Evolutionary conservation across 2,329 filamentous ascomycete genomes (phyloP), one percentile per base, ranked within the genome.

Genomic region (Pseudocercospora vitis): DNA sequence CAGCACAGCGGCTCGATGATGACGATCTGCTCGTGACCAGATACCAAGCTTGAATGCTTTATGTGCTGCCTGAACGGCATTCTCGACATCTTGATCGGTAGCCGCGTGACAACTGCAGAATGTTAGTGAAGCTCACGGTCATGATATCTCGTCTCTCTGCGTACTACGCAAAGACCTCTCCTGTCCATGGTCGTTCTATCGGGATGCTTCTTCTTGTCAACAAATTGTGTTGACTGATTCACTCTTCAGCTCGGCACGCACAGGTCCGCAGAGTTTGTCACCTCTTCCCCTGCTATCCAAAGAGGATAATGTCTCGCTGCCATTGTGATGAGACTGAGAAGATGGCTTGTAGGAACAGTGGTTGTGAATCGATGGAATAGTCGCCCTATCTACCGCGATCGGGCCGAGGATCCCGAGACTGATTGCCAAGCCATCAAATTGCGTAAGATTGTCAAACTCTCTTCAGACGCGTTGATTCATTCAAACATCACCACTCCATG

Each of bases 51-150:
- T 81, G 68, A 91, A 83, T 2, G 87, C 87, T 58, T 78, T 77
- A 45, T 85, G 80, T 26, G 87, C 88, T 1, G 86, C 82, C 19
- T 78, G 73, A n/a, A 91, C 87, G 9, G 88, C 87, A 4, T 70
- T 72, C 68, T 90, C 84, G 53, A 91, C 81, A 72, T 91, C 87
- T 19, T 81, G 77, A 1, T 76, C 71, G 1, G 80, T 79, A 4
- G 86, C 88, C 9, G 87, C 85, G 63, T 86, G 83, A 64, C 77
- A 81, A 42, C 76, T 78, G 46, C 18, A 28, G 19, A 12, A 28
- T 14, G 11, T 50, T 16, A 45, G 12, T 18, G n/a, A n/a, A 11
- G 33, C 14, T 37, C 5, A 52, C 28, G 6, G 26, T 35, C 11
- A 28, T 14, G n/a, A n/a, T 18, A n/a, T 19, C 19, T 14, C 6